phyloP scores from a whole-genome alignment of 2,329 filamentous ascomycete species.

The Fusarium albidum region DNA sequence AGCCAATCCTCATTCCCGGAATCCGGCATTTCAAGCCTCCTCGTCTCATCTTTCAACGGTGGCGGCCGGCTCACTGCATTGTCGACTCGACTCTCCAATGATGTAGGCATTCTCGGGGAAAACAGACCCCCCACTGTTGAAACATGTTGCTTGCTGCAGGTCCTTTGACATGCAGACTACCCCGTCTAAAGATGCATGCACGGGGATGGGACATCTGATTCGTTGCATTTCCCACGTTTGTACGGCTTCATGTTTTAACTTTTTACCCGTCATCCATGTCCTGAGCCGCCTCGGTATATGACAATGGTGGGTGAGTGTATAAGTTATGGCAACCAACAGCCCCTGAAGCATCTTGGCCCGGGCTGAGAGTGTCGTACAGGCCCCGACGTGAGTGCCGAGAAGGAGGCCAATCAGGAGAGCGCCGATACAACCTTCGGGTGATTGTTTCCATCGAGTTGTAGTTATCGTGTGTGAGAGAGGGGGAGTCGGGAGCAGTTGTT shows the following conservation, averaged over 20 bases:
- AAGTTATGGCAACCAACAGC: not conserved
- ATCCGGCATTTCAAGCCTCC: constrained; percentile 18
- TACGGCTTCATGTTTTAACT: constrained; percentile 8
- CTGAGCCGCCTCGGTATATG: constrained; percentile 4
- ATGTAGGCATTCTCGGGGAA: constrained; percentile 31
- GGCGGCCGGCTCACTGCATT: constrained; percentile 37
- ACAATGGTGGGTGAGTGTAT: too few relatives aligned
- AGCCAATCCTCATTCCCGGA: not conserved
- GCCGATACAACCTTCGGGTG: constrained; percentile 31
- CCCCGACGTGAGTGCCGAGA: constrained; percentile 17
- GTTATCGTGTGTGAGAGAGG: constrained; percentile 26
- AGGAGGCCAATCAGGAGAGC: constrained; percentile 32
- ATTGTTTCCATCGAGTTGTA: constrained; percentile 15
- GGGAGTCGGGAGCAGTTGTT: not conserved
- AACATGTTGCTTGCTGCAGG: constrained; percentile 32
- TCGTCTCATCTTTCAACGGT: constrained; percentile 21
- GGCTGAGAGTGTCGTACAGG: constrained; percentile 22
- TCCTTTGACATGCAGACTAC: constrained; percentile 17
- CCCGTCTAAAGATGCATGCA: constrained; percentile 15
- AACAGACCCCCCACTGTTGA: constrained; percentile 26
- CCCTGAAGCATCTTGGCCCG: constrained; percentile 25
- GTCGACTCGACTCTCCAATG: constrained; percentile 9
- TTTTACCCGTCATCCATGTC: not conserved
- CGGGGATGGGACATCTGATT: not conserved
- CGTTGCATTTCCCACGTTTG: not conserved